These are phyloP conservation scores for Ophiocordyceps camponoti-saundersi DNA, from an alignment of 2,329 filamentous ascomycete genomes.

Conservation along the genomic window DNA sequence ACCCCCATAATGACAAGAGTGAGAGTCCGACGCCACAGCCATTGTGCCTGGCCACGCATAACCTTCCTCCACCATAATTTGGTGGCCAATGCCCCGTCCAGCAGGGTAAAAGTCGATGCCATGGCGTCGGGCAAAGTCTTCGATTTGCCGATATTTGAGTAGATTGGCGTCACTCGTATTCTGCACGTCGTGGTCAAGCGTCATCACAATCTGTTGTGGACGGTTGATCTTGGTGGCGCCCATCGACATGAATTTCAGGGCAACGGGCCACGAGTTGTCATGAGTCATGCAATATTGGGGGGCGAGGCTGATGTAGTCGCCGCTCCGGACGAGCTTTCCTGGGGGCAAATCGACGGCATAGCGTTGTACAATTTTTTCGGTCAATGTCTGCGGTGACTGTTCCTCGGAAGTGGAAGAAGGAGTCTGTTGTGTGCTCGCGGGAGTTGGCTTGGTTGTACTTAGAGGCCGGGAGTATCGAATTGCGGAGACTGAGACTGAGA, in stretches of 20 bases:
- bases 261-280: slow-evolving; percentile 66
- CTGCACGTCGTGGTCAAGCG: slow-evolving; percentile 78
- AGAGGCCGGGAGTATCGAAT: background rate
- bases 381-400: slow-evolving; percentile 53
- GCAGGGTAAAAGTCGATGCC: slow-evolving; percentile 64
- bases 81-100: slow-evolving; percentile 72
- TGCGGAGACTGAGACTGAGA: background rate
- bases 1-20: slow-evolving; percentile 73
- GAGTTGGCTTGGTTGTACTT: background rate
- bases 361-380: slow-evolving; percentile 81
- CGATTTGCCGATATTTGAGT: slow-evolving; percentile 67
- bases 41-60: slow-evolving; percentile 71
- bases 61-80: slow-evolving; percentile 72
- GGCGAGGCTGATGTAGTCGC: slow-evolving; percentile 70
- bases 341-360: slow-evolving; percentile 60
- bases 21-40: slow-evolving; percentile 60
- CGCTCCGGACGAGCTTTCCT: slow-evolving; percentile 58
- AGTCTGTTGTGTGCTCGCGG: background rate
- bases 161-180: slow-evolving; percentile 65
- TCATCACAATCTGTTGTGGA: slow-evolving; percentile 60
- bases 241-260: slow-evolving; percentile 60
- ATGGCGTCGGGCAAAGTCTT: slow-evolving; percentile 65
- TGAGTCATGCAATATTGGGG: slow-evolving; percentile 72
- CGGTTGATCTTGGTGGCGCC: slow-evolving; percentile 58
- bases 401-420: background rate